Conservation (phyloP, 768 basidiomycete genomes). For the Holtermannia corniformis region DNA sequence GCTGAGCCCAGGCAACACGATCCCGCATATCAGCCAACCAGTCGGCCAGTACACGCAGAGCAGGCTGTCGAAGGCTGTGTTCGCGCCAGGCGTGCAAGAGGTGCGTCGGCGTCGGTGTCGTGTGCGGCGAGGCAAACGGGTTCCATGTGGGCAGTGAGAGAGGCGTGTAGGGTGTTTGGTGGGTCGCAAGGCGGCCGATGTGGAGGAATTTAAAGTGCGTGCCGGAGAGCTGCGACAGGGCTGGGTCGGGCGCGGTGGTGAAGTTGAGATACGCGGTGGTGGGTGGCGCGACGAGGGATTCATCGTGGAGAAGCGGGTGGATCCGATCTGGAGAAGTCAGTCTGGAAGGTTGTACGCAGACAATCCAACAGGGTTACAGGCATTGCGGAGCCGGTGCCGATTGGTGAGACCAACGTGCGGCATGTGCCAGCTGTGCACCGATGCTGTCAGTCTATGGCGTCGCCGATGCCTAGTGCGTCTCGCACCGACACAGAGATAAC, state of each 20-base stretch:
- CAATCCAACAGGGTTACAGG: too few relatives aligned
- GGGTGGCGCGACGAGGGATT: neutral
- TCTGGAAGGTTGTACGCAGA: conserved; percentile 1
- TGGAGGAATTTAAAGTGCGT: conserved; percentile 14
- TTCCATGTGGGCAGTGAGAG: conserved; percentile 5
- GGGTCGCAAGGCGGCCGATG: conserved; percentile 4
- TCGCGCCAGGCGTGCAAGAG: conserved; percentile 5
- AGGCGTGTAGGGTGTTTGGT: conserved; percentile 2
- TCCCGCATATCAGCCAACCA: conserved; percentile 15
- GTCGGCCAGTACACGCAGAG: conserved; percentile 3
- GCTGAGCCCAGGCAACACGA: conserved; percentile 11
- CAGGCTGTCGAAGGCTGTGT: conserved; percentile 8
- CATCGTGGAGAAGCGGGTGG: neutral
- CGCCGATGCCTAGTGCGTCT: too few relatives aligned
- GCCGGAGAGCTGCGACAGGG: neutral
- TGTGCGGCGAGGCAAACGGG: conserved; percentile 5
- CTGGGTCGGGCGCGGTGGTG: conserved; percentile 12
- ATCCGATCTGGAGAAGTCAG: neutral
- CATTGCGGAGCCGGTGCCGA: too few relatives aligned
- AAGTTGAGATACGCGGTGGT: conserved; percentile 5
- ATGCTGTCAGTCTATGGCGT: too few relatives aligned
- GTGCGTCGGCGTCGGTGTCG: conserved; percentile 7
- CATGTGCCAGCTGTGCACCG: too few relatives aligned
- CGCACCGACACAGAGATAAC: too few relatives aligned
- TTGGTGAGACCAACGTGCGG: too few relatives aligned